phyloP scores from a whole-genome alignment of 2,329 filamentous ascomycete genomes.

The Colletotrichum eleusines region DNA sequence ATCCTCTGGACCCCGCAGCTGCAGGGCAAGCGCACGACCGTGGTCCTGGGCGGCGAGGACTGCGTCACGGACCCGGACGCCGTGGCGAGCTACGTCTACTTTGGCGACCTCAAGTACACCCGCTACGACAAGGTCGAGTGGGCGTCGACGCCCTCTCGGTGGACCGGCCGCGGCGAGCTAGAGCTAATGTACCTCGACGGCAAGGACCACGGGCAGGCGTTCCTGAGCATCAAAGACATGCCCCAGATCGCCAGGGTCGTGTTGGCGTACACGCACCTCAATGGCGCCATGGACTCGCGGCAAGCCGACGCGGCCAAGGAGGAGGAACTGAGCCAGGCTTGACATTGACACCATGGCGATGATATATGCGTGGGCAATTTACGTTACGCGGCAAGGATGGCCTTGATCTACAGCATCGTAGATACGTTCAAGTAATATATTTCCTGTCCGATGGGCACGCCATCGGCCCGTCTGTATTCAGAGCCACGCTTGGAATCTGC shows the following conservation, averaged over 20 bases:
- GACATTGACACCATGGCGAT: constrained; percentile 3
- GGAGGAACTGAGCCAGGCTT: constrained; percentile 31
- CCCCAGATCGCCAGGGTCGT: constrained; percentile 34
- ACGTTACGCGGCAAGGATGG: background rate
- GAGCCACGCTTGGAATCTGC: no score
- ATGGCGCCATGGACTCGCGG: constrained; percentile 17
- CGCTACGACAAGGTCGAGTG: constrained; percentile 40
- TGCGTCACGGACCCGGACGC: constrained; percentile 44
- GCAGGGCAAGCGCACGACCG: constrained; percentile 47
- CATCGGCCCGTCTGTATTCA: no score
- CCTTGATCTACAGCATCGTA: background rate
- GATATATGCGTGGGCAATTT: background rate
- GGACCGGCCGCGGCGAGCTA: constrained; percentile 45
- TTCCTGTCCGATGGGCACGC: background rate
- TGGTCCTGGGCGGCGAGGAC: constrained; percentile 45
- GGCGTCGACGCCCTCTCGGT: constrained; percentile 35
- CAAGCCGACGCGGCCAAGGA: constrained; percentile 26
- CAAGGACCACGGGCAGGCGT: constrained; percentile 45
- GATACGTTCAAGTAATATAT: background rate
- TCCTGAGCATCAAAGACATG: constrained; percentile 37
- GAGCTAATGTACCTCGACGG: constrained; percentile 46
- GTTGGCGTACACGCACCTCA: constrained; percentile 33
- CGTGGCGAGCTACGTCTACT: constrained; percentile 46
- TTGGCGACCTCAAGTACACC: constrained; percentile 41
- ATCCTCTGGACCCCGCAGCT: constrained; percentile 78